Percentiles rank a stretch among this genome's conserved stretches.
phyloP scores from a whole-genome alignment of 352 stramenopile genomes.

The Globisporangium middletonii region DNA sequence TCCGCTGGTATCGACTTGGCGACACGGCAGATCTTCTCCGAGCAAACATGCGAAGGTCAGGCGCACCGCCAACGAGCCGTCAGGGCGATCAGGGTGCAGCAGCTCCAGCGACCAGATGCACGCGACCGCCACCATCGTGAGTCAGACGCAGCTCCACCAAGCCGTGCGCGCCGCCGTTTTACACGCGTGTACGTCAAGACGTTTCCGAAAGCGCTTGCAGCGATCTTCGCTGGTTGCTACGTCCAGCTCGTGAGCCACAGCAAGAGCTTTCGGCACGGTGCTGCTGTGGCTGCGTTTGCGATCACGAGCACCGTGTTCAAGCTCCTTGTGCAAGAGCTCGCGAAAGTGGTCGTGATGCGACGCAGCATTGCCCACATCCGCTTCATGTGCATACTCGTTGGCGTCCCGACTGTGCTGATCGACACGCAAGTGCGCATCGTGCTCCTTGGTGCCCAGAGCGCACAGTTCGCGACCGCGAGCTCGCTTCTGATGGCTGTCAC shows the following conservation, averaged over 20 bases:
- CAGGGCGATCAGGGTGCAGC: too few relatives aligned
- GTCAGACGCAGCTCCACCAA: background rate
- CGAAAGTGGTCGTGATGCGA: constrained; percentile 22
- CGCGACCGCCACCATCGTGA: background rate
- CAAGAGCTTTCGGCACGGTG: background rate
- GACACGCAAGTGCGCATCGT: constrained; percentile 35
- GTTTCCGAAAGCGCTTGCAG: background rate
- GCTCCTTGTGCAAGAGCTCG: constrained; percentile 17
- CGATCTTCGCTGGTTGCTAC: background rate
- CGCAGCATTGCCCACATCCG: constrained; percentile 21
- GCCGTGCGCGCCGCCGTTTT: background rate
- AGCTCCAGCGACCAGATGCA: too few relatives aligned
- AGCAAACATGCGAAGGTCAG: too few relatives aligned
- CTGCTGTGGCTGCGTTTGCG: background rate
- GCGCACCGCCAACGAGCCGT: too few relatives aligned
- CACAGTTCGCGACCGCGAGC: constrained; percentile 11
- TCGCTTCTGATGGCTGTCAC: constrained; percentile 21
- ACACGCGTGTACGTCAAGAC: background rate
- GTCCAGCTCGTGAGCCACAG: constrained; percentile 3
- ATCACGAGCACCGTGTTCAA: background rate
- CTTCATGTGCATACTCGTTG: constrained; percentile 30
- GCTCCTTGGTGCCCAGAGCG: constrained; percentile 19
- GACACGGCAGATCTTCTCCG: too few relatives aligned
- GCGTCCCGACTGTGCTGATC: constrained; percentile 33
- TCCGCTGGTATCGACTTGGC: too few relatives aligned